These are phyloP conservation scores for Syzygium aromaticum DNA, from an alignment of 345 rosid genomes.

Conservation along the genomic window DNA sequence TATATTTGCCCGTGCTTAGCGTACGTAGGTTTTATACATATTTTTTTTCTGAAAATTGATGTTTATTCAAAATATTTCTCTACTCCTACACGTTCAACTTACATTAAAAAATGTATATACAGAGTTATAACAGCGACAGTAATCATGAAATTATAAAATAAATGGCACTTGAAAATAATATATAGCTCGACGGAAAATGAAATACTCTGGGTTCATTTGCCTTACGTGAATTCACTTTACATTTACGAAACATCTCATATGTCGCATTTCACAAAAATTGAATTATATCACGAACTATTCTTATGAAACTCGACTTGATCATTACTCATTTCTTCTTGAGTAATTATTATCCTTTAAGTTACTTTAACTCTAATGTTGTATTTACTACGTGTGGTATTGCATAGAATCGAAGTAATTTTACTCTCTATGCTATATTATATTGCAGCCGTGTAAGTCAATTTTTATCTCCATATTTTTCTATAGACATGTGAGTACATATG, in stretches of 20 bases:
- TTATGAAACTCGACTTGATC: neutral
- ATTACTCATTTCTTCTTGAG: neutral
- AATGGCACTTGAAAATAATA: neutral
- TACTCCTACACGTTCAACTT: neutral
- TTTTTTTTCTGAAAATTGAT: neutral
- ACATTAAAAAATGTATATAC: neutral
- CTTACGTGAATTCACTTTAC: neutral
- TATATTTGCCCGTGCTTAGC: neutral
- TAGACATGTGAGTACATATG: neutral
- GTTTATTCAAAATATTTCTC: neutral
- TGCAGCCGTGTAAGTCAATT: neutral
- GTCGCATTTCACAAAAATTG: neutral
- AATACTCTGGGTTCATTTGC: neutral
- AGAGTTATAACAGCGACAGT: neutral
- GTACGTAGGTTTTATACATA: neutral
- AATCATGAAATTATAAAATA: neutral
- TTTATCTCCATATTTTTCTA: neutral
- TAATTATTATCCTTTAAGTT: neutral
- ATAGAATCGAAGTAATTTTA: neutral
- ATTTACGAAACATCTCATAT: neutral
- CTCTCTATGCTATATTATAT: neutral
- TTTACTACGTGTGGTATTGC: neutral
- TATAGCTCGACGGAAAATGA: neutral
- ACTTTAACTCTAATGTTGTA: neutral
- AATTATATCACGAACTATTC: neutral